These are phyloP conservation scores for Fagopyrum tataricum DNA, from an alignment of 148 eudicot genomes.

Conservation along the genomic window DNA sequence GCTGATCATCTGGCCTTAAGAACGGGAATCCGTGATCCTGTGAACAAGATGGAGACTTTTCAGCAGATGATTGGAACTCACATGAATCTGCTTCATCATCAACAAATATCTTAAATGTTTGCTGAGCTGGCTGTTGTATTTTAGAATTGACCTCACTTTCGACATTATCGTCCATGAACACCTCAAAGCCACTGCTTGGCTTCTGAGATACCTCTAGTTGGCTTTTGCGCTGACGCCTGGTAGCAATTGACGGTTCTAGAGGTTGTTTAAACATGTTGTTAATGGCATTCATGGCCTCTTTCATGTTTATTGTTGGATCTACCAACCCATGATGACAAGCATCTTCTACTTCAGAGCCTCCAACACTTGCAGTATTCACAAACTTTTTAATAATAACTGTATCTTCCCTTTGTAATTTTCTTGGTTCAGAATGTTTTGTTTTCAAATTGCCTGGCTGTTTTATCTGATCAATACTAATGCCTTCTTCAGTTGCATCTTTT, in stretches of 20 bases:
- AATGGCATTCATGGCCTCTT: conserved; percentile 69
- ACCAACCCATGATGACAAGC: conserved; percentile 84
- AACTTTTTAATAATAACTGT: conserved; percentile 55
- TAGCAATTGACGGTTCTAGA: conserved; percentile 47
- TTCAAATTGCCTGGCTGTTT: conserved; percentile 15
- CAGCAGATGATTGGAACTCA: conserved; percentile 25
- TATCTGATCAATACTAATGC: conserved; percentile 2
- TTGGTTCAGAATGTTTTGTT: conserved; percentile 20
- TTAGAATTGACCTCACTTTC: conserved; percentile 23
- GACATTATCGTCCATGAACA: conserved; percentile 54
- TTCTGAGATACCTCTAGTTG: conserved; percentile 30
- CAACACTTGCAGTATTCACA: conserved; percentile 70
- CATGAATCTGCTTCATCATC: conserved; percentile 46
- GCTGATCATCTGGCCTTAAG: conserved; percentile 46
- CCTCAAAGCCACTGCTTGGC: conserved; percentile 40
- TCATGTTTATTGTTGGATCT: conserved; percentile 69
- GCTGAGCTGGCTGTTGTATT: conserved; percentile 26
- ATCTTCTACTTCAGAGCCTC: conserved; percentile 73
- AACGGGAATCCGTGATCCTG: conserved; percentile 37
- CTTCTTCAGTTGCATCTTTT: conserved; percentile 11
- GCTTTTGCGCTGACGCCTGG: conserved; percentile 31
- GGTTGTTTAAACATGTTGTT: conserved; percentile 91
- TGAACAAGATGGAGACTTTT: conserved; percentile 28
- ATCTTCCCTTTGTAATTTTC: conserved; percentile 46
- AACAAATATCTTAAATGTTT: conserved; percentile 58